Percentiles rank a stretch among this genome's conserved stretches.
Conservation (phyloP, 2,329 filamentous ascomycete genomes). For the Paecilomyces sp. region DNA sequence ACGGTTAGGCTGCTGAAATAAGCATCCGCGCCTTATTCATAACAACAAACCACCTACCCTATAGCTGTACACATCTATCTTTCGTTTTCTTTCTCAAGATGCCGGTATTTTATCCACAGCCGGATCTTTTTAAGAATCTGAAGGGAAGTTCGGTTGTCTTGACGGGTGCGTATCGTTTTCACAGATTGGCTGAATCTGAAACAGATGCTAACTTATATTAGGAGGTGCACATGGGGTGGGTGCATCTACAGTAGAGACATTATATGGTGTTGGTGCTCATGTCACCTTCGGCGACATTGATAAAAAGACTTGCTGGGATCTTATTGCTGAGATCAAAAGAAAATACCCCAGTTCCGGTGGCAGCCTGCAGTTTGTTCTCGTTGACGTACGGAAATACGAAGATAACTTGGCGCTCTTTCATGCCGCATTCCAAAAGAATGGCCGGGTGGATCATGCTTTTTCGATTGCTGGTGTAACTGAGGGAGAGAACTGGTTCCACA, state of each 20-base stretch:
- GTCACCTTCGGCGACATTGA: conserved; percentile 41
- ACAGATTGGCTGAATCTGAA: too few species aligned
- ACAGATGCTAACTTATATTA: too few species aligned
- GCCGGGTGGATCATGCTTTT: conserved; percentile 43
- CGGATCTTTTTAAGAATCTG: too few species aligned
- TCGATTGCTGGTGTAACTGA: conserved; percentile 43
- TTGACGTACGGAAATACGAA: conserved; percentile 42
- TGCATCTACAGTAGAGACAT: conserved; percentile 32
- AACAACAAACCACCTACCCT: too few species aligned
- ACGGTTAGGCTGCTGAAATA: too few species aligned
- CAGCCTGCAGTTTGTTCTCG: conserved; percentile 30
- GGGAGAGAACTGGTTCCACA: conserved; percentile 39
- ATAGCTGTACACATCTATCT: too few species aligned
- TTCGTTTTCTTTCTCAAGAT: too few species aligned
- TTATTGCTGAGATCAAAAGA: conserved; percentile 16
- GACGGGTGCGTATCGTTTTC: too few species aligned
- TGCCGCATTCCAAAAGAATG: conserved; percentile 36
- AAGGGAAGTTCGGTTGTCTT: too few species aligned
- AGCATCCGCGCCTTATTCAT: too few species aligned
- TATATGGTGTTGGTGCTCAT: conserved; percentile 31
- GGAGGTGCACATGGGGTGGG: conserved; percentile 42
- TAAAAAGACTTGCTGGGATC: conserved; percentile 22
- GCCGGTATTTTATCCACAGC: too few species aligned
- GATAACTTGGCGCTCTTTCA: conserved; percentile 43
- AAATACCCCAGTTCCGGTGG: conserved; percentile 9